Percentiles rank a stretch among this genome's conserved stretches.
phyloP scores from a whole-genome alignment of 2,329 filamentous ascomycete genomes.

The Aspergillus ibericus region DNA sequence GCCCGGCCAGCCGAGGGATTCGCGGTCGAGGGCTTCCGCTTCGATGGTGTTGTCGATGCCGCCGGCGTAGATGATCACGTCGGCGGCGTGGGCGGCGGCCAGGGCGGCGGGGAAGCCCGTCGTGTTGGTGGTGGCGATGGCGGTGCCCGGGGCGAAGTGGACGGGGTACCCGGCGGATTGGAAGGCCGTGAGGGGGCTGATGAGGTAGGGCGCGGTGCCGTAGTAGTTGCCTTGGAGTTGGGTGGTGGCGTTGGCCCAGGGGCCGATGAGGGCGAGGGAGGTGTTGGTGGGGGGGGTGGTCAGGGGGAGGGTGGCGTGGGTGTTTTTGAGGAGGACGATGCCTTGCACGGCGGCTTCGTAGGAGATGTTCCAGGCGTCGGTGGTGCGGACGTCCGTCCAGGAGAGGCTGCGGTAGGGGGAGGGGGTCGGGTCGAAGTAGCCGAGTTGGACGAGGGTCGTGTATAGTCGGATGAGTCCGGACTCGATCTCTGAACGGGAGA shows the following conservation, averaged over 20 bases:
- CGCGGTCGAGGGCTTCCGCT: constrained; percentile 43
- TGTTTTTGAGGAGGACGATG: constrained; percentile 55
- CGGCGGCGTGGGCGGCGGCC: constrained; percentile 34
- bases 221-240: constrained; percentile 62
- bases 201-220: constrained; percentile 57
- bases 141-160: constrained; percentile 46
- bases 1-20: constrained; percentile 44
- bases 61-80: constrained; percentile 43
- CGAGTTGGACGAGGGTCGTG: constrained; percentile 50
- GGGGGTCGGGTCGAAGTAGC: constrained; percentile 53
- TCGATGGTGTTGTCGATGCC: constrained; percentile 46
- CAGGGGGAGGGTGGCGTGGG: constrained; percentile 48
- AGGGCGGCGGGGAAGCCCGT: constrained; percentile 35
- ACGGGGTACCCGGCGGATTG: constrained; percentile 48
- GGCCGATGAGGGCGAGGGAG: constrained; percentile 57
- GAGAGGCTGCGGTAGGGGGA: constrained; percentile 52
- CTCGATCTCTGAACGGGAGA: constrained; percentile 50
- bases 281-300: constrained; percentile 34
- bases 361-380: constrained; percentile 56
- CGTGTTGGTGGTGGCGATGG: constrained; percentile 30
- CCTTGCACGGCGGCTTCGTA: constrained; percentile 53
- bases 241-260: constrained; percentile 58
- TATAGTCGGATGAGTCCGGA: constrained; percentile 51
- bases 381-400: constrained; percentile 58
- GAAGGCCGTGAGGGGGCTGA: constrained; percentile 55